Evolutionary conservation across 2,329 filamentous ascomycete genomes (phyloP).

Genomic region (Chaetomium sp.): DNA sequence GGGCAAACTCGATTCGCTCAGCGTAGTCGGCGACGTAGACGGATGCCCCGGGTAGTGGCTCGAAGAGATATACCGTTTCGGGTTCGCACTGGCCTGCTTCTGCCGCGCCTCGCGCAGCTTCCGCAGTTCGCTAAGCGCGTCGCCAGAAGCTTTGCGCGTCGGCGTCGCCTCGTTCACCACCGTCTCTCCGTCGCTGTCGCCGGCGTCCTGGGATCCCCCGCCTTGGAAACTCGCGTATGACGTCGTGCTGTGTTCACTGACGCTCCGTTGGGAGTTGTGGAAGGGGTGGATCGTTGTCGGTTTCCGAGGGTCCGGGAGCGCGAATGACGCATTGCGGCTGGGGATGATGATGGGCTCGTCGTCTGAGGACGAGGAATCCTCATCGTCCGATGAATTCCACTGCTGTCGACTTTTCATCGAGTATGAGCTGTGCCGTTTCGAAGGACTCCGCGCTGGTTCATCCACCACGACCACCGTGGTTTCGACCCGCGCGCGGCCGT

Average conservation of each 20-base stretch:
- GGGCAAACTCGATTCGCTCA: conserved; percentile 42
- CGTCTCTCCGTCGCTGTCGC: conserved; percentile 55
- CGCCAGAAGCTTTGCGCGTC: conserved; percentile 34
- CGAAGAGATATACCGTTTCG: conserved; percentile 30
- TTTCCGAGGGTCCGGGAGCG: conserved; percentile 46
- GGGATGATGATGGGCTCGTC: conserved; percentile 61
- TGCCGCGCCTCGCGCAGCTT: conserved; percentile 48
- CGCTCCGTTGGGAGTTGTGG: conserved; percentile 40
- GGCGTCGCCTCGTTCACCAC: conserved; percentile 40
- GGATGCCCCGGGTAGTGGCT: conserved; percentile 29
- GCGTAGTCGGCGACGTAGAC: conserved; percentile 46
- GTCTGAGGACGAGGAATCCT: conserved; percentile 50
- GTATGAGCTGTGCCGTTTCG: conserved; percentile 23
- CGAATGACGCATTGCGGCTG: conserved; percentile 54
- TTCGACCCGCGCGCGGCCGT: conserved; percentile 52
- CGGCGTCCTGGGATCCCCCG: conserved; percentile 31
- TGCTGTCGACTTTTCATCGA: conserved; percentile 22
- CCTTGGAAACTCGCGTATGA: conserved; percentile 30
- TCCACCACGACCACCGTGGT: conserved; percentile 40
- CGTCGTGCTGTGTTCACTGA: conserved; percentile 44
- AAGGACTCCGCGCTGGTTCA: conserved; percentile 18
- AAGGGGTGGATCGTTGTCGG: conserved; percentile 41
- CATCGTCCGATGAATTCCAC: conserved; percentile 39
- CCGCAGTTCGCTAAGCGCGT: conserved; percentile 54
- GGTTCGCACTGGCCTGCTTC: conserved; percentile 26